Evolutionary conservation across 1,139 yeast genomes (phyloP).

Genomic region (Suhomyces taliae): DNA sequence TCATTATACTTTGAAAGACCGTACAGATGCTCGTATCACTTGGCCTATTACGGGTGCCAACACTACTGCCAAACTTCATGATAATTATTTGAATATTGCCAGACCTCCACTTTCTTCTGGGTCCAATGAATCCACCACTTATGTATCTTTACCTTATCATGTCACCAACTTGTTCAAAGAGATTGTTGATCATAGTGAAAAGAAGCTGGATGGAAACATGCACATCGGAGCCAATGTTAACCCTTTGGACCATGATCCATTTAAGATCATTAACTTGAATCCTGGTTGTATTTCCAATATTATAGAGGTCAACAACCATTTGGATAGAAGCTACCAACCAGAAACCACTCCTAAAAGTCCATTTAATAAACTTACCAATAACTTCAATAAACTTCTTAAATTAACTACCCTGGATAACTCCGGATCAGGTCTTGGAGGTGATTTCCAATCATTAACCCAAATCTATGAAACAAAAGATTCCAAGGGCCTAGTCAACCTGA

Average conservation of each 20-base stretch:
- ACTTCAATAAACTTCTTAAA: constrained; percentile 34
- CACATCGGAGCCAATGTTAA: constrained; percentile 59
- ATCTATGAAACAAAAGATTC: background rate
- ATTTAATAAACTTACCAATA: constrained; percentile 34
- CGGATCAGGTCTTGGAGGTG: background rate
- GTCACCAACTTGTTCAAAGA: constrained; percentile 33
- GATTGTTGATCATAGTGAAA: constrained; percentile 28
- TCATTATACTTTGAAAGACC: constrained; percentile 27
- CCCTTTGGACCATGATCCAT: constrained; percentile 54
- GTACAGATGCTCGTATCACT: constrained; percentile 14
- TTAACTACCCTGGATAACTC: constrained; percentile 13
- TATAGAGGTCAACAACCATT: constrained; percentile 9
- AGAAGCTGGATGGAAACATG: constrained; percentile 45
- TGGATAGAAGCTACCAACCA: background rate
- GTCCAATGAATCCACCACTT: constrained; percentile 41
- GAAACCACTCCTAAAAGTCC: constrained; percentile 23
- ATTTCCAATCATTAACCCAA: background rate
- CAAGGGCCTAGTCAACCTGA: constrained; percentile 1
- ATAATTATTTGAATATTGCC: constrained; percentile 37
- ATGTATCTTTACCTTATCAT: constrained; percentile 45
- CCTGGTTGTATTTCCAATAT: constrained; percentile 52
- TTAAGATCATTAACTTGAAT: constrained; percentile 49
- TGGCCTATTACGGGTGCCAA: constrained; percentile 39
- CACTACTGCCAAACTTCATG: constrained; percentile 25
- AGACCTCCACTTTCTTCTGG: constrained; percentile 35